Evolutionary conservation across 352 stramenopile species (phyloP).

Genomic region (Phytophthora kernoviae): DNA sequence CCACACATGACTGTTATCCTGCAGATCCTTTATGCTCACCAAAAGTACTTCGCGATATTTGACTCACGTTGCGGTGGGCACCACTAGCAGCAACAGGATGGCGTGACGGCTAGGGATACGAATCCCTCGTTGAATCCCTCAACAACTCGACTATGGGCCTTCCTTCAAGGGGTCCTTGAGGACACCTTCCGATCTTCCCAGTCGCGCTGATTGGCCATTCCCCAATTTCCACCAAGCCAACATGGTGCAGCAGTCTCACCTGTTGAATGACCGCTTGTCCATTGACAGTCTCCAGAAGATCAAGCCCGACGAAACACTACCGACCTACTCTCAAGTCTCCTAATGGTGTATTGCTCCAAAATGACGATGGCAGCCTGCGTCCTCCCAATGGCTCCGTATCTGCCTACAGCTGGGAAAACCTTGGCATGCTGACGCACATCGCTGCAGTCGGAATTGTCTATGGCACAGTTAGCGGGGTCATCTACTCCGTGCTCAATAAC

Average conservation of each 20-base stretch:
- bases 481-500: slow-evolving; percentile 65
- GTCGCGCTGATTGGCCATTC: not conserved
- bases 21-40: too few relatives aligned
- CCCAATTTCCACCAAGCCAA: slow-evolving; percentile 1
- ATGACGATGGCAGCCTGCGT: slow-evolving; percentile 19
- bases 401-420: slow-evolving; percentile 34
- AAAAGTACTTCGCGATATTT: too few relatives aligned
- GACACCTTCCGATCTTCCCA: not conserved
- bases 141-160: too few relatives aligned
- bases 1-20: too few relatives aligned
- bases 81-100: too few relatives aligned
- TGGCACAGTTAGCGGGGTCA: slow-evolving; percentile 32
- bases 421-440: slow-evolving; percentile 51
- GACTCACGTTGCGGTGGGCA: too few relatives aligned
- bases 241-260: slow-evolving; percentile 15
- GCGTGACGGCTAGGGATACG: too few relatives aligned
- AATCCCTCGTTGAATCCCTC: too few relatives aligned
- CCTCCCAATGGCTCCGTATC: slow-evolving; percentile 25
- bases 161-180: too few relatives aligned
- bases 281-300: slow-evolving; percentile 23
- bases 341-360: not conserved
- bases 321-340: slow-evolving; percentile 31
- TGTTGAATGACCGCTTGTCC: slow-evolving; percentile 22
- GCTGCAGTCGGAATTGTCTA: slow-evolving; percentile 51
- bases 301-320: slow-evolving; percentile 9